phyloP scores from a whole-genome alignment of 2,329 filamentous ascomycete genomes.

The Pseudocercospora vitis region DNA sequence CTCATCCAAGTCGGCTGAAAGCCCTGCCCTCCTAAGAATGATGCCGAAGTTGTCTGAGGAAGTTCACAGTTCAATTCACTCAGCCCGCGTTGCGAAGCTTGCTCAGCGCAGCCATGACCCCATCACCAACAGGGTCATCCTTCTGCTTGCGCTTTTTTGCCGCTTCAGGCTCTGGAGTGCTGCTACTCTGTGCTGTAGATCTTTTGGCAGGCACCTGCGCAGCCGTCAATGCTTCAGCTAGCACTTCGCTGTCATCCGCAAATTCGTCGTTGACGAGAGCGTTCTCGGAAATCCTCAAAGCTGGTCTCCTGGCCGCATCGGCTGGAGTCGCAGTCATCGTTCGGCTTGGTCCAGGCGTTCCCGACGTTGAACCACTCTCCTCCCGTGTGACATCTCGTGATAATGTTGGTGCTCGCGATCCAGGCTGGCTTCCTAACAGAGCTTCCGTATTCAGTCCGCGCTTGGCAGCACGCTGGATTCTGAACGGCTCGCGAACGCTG shows the following conservation, averaged over 20 bases:
- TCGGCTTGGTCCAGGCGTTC: constrained; percentile 10
- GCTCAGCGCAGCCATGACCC: constrained; percentile 59
- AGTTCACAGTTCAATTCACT: background rate
- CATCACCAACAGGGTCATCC: constrained; percentile 55
- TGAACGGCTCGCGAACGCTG: constrained; percentile 81
- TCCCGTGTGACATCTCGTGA: constrained; percentile 32
- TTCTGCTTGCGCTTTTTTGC: constrained; percentile 40
- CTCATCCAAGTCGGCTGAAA: no score
- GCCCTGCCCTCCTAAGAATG: background rate
- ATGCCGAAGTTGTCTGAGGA: no score
- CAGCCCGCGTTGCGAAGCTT: constrained; percentile 48
- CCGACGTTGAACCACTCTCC: constrained; percentile 19
- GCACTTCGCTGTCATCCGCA: constrained; percentile 50
- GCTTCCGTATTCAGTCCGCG: constrained; percentile 44
- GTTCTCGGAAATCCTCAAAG: constrained; percentile 36
- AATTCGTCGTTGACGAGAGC: constrained; percentile 29
- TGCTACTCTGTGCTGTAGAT: background rate
- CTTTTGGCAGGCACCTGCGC: constrained; percentile 17
- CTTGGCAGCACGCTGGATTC: constrained; percentile 69
- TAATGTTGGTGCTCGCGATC: constrained; percentile 28
- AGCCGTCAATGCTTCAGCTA: constrained; percentile 34
- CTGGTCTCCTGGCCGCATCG: constrained; percentile 42
- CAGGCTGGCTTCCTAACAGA: constrained; percentile 28
- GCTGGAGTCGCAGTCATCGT: constrained; percentile 32
- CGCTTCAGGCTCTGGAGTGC: constrained; percentile 2